These are phyloP conservation scores for Leccinum uliginosum DNA, from an alignment of 768 basidiomycete species.

Conservation along the genomic window DNA sequence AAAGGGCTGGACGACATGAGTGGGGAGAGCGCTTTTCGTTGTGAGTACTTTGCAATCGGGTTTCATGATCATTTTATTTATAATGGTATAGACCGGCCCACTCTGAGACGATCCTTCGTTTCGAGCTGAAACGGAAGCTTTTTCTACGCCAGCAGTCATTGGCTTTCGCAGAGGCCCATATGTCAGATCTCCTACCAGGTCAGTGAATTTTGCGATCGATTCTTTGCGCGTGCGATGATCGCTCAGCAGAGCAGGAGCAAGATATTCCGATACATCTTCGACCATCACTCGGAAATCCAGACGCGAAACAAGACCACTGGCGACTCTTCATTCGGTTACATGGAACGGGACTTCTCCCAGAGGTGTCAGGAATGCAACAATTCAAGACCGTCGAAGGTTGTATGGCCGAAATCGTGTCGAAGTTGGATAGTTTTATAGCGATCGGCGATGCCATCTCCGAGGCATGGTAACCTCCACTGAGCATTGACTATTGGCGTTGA, in stretches of 20 bases:
- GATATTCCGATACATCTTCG: slow-evolving; percentile 17
- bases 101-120: slow-evolving; percentile 18
- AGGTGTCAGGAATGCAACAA: not conserved
- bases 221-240: not conserved
- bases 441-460: slow-evolving; percentile 20
- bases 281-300: slow-evolving; percentile 3
- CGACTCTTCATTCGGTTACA: slow-evolving; percentile 22
- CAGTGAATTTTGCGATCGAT: not conserved
- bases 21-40: slow-evolving; percentile 22
- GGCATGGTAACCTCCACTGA: slow-evolving; percentile 1
- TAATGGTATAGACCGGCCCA: slow-evolving; percentile 8
- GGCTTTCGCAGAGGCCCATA: slow-evolving; percentile 10
- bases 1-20: slow-evolving; percentile 14
- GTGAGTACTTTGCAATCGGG: slow-evolving; percentile 6
- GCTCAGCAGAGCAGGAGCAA: slow-evolving; percentile 8
- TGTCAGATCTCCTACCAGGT: slow-evolving; percentile 17
- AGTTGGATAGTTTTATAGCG: slow-evolving; percentile 24
- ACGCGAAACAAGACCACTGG: slow-evolving; percentile 5
- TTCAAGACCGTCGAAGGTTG: slow-evolving; percentile 10
- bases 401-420: slow-evolving; percentile 20
- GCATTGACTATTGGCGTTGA: not conserved
- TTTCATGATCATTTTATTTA: not conserved
- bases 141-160: slow-evolving; percentile 9
- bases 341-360: not conserved
- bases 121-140: slow-evolving; percentile 21